Base-by-base conservation (phyloP, 208 protist species). In the Trypanosoma avium region DNA sequence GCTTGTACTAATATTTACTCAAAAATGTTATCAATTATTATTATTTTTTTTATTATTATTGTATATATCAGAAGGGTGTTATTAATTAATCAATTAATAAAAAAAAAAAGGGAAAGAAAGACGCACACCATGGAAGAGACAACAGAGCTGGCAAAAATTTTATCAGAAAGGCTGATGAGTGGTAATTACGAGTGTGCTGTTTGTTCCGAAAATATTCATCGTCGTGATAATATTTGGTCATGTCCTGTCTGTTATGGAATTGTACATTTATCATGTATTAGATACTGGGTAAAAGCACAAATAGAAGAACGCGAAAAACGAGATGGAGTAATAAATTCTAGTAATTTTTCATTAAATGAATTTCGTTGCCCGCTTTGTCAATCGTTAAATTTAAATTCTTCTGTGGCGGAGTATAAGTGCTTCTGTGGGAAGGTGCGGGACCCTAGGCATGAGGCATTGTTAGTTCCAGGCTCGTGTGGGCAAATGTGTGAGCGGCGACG, bases 351-450 rank as follows among this genome's bases (percentile, higher is more conserved):
- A 17, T 8, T 59, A 6, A 74, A 65, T 45, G 69, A 81, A 43
- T 90, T 95, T 53, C 73, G 73, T 30, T 95, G 89, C 55, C 86
- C 89, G 9, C 61, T 89, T 21, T 95, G 89, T 73, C 81, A 82
- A 43, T 66, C 70, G 15, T 55, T 80, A 21, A 47, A 64, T 53
- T 33, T 48, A 6, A 63, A 62, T 15, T 55, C 15, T 26, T 63
- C 67, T 48, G 58, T 73, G 9, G 52, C 45, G 21, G 65, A 68
- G 29, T 91, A 80, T 60, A 59, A 10, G n/a, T 95, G 89, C 64
- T 95, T 84, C 65, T 95, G 89, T 57, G 89, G 89, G 1, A 90
- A 95, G 60, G 55, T 63, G 42, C 48, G n/a, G 9, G 66, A 82
- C 35, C 89, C 89, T 35, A 21, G 49, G 4, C 58, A 69, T 27